Evolutionary conservation across 257 asterid genomes (phyloP), one percentile per base, ranked within the genome.

Genomic region (Hygrophila difformis): DNA sequence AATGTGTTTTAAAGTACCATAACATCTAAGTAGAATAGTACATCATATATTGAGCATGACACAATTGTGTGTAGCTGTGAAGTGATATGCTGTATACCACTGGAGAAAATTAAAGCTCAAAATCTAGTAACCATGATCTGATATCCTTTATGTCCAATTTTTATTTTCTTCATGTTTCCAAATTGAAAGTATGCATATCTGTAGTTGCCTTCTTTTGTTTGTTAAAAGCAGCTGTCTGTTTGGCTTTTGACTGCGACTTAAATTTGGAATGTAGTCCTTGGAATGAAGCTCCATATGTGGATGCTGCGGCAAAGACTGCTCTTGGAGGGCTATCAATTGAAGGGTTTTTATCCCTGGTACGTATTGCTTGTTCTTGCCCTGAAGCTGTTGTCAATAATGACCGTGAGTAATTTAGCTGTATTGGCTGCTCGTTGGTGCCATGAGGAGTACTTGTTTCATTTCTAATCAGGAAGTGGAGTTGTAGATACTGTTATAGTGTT

Each of bases 261-360:
- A 28, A 33, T 53, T 40, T 47, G 50, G 18, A 66, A 42, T 51
- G 39, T 75, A 89, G 96, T 64, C 98, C 96, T 20, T 89, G 93
- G 91, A 49, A 49, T 33, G 55, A 49, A 49, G 84, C 87, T 51
- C 98, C 94, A 47, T 86, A 82, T 42, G 79, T 60, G 62, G 84
- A 86, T 39, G 92, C 94, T 34, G 88, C 84, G 1, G 84, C 82
- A 66, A 91, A 69, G 75, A 82, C 85, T 40, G 93, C 88, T 49
- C 80, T 85, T 51, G 93, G 93, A 44, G 92, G 95, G 51, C 74
- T 91, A 44, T 68, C 95, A 39, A 62, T 79, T 18, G 93, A 85
- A 70, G 88, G 87, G 26, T 91, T 91, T 67, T 66, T 91, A 46
- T 80, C 96, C 3, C 67, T 74, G 94, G 98, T 91, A 21, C 34